Percentiles rank a stretch among this genome's conserved stretches.
Evolutionary conservation across 1,284 basidiomycete species (phyloP).

Genomic region (Marasmius oreades): DNA sequence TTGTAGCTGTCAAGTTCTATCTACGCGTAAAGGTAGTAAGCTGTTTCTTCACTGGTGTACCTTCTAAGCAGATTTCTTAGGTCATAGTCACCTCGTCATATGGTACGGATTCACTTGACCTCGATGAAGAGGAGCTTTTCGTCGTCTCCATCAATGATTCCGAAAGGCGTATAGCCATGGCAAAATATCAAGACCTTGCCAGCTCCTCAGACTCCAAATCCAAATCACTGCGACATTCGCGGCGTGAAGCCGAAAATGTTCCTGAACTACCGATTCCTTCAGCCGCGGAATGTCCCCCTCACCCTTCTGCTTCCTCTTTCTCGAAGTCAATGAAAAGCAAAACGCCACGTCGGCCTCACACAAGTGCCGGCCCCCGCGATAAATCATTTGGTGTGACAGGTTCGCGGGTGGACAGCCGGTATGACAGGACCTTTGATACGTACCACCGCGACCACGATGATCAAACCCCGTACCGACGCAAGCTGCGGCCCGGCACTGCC

Average conservation of each 20-base stretch:
- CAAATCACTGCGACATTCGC: constrained; percentile 50
- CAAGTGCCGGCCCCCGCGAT: constrained; percentile 64
- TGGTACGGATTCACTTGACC: constrained; percentile 60
- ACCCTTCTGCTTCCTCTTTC: constrained; percentile 4
- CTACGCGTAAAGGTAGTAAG: constrained; percentile 59
- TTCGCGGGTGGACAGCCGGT: not conserved
- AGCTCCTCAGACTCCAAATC: constrained; percentile 46
- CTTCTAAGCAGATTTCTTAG: constrained; percentile 28
- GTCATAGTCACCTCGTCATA: constrained; percentile 53
- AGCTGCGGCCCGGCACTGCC: constrained; percentile 8
- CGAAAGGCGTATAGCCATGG: constrained; percentile 62
- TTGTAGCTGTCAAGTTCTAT: constrained; percentile 68
- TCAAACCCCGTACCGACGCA: constrained; percentile 4
- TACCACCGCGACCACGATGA: not conserved
- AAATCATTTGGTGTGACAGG: constrained; percentile 29
- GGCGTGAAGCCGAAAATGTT: constrained; percentile 30
- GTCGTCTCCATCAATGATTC: constrained; percentile 66
- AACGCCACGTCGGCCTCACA: constrained; percentile 53
- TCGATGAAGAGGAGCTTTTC: constrained; percentile 62
- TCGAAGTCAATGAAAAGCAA: constrained; percentile 6
- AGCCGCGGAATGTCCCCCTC: constrained; percentile 4
- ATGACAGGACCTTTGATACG: not conserved
- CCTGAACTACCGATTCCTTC: constrained; percentile 30
- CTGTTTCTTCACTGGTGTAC: constrained; percentile 9
- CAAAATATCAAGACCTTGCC: constrained; percentile 51